Conservation (phyloP, 1,284 basidiomycete genomes). For the Rhodotorula sp. region DNA sequence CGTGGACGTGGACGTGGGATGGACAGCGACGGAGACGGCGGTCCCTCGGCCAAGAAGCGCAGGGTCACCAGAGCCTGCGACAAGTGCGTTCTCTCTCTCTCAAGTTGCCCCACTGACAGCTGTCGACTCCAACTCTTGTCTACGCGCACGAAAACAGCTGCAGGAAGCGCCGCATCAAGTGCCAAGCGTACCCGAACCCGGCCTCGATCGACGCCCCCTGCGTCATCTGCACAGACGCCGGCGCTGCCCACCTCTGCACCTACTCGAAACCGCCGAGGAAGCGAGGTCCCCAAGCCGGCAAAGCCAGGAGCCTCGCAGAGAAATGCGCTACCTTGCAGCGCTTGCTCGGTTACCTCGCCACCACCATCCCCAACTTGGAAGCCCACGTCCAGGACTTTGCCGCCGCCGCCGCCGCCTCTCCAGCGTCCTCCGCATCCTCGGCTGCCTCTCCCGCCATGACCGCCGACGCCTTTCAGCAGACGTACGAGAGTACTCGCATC, state of each 20-base stretch:
- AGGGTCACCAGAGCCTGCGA: constrained; percentile 34
- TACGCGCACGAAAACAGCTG: no score
- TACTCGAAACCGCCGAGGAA: constrained; percentile 32
- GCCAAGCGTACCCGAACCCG: constrained; percentile 16
- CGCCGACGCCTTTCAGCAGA: not conserved
- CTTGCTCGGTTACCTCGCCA: constrained; percentile 30
- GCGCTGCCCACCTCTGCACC: constrained; percentile 19
- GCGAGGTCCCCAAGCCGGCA: constrained; percentile 33
- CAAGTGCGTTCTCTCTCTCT: constrained; percentile 8
- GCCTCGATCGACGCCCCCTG: constrained; percentile 27
- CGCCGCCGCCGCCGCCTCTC: not conserved
- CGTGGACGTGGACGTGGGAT: no score
- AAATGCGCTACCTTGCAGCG: constrained; percentile 20
- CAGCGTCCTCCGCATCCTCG: not conserved
- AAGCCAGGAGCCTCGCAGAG: constrained; percentile 23
- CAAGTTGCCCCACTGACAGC: constrained; percentile 13
- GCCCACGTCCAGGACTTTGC: constrained; percentile 16
- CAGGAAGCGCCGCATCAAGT: constrained; percentile 27
- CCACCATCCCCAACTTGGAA: constrained; percentile 13
- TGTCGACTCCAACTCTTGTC: no score
- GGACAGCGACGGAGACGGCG: constrained; percentile 7
- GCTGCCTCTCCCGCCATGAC: constrained; percentile 5
- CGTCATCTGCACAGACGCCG: constrained; percentile 31
- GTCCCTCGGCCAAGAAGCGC: constrained; percentile 22
- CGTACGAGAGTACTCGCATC: constrained; percentile 6